A percentile compares a stretch with the other conserved stretches of the same genome.
phyloP scores from a whole-genome alignment of 2,329 filamentous ascomycete species.

The Huntiella savannae region DNA sequence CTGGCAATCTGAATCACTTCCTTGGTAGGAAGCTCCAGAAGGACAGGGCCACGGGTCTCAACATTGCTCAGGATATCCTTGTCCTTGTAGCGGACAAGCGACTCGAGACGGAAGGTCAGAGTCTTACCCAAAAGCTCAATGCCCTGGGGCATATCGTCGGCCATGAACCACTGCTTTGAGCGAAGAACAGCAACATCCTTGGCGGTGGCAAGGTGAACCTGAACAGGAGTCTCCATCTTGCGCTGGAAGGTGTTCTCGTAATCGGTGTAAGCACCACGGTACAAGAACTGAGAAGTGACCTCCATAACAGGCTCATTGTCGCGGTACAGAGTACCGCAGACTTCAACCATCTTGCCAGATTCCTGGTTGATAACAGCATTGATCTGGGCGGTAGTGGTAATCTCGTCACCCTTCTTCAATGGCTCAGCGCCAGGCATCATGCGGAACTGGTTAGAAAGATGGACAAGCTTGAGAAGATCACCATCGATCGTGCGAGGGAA shows the following conservation, averaged over 20 bases:
- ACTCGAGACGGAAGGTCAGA: conserved; percentile 87
- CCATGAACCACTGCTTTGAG: conserved; percentile 94
- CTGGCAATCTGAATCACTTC: conserved; percentile 95
- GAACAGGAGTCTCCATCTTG: conserved; percentile 87
- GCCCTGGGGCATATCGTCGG: conserved; percentile 50
- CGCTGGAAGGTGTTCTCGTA: conserved; percentile 98
- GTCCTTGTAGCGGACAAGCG: conserved; percentile 85
- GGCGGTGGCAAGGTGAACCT: conserved; percentile 67
- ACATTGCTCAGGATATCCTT: conserved; percentile 79
- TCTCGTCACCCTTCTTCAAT: conserved; percentile 82
- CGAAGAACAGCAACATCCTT: conserved; percentile 87
- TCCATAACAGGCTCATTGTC: conserved; percentile 83
- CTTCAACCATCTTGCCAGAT: conserved; percentile 97
- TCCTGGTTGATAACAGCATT: conserved; percentile 98
- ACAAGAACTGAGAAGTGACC: conserved; percentile 94
- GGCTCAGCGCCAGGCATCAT: conserved; percentile 94
- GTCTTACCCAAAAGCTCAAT: conserved; percentile 84
- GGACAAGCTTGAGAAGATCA: conserved; percentile 86
- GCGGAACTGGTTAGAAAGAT: conserved; percentile 92
- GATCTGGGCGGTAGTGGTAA: conserved; percentile 85
- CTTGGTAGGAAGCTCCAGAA: conserved; percentile 88
- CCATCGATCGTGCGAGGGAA: conserved; percentile 94
- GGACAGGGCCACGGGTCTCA: conserved; percentile 77
- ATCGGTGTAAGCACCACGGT: conserved; percentile 80
- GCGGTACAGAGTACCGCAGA: conserved; percentile 88